Conservation (phyloP, 2,329 filamentous ascomycete genomes). For the Colletotrichum tofieldiae region DNA sequence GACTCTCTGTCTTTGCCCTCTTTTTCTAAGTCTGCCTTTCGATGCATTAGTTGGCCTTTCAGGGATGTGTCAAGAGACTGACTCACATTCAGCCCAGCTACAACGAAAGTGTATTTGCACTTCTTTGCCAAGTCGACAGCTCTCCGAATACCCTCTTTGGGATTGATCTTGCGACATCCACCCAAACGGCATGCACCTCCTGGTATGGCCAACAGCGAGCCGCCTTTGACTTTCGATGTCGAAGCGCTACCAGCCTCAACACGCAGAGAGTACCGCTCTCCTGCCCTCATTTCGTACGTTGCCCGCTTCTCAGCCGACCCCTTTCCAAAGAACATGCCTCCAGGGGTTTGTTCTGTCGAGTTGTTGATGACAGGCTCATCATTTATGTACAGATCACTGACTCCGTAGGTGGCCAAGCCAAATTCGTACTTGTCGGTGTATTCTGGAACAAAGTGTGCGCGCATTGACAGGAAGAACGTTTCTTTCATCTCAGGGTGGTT, state of each 20-base stretch:
- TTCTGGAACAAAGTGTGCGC: slow-evolving; percentile 72
- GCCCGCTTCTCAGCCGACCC: slow-evolving; percentile 76
- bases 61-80: no score
- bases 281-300: slow-evolving; percentile 69
- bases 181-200: slow-evolving; percentile 75
- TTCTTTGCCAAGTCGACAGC: slow-evolving; percentile 78
- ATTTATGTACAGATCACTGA: slow-evolving; percentile 75
- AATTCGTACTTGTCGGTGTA: slow-evolving; percentile 75
- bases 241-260: slow-evolving; percentile 74
- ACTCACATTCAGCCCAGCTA: slow-evolving; percentile 75
- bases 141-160: slow-evolving; percentile 72
- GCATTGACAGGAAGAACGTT: slow-evolving; percentile 73
- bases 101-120: slow-evolving; percentile 83
- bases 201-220: slow-evolving; percentile 65
- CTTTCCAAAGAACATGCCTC: slow-evolving; percentile 77
- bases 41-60: not conserved
- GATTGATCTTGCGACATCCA: slow-evolving; percentile 70
- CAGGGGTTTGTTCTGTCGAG: slow-evolving; percentile 72
- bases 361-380: slow-evolving; percentile 76
- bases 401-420: slow-evolving; percentile 75
- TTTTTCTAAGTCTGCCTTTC: slow-evolving; percentile 75
- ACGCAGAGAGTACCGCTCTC: slow-evolving; percentile 70
- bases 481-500: slow-evolving; percentile 64
- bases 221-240: slow-evolving; percentile 67
- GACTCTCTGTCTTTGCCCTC: slow-evolving; percentile 81